Evolutionary conservation across 441 rosid species (phyloP), one percentile per base, ranked within the genome.

Genomic region (Melianthus villosus): DNA sequence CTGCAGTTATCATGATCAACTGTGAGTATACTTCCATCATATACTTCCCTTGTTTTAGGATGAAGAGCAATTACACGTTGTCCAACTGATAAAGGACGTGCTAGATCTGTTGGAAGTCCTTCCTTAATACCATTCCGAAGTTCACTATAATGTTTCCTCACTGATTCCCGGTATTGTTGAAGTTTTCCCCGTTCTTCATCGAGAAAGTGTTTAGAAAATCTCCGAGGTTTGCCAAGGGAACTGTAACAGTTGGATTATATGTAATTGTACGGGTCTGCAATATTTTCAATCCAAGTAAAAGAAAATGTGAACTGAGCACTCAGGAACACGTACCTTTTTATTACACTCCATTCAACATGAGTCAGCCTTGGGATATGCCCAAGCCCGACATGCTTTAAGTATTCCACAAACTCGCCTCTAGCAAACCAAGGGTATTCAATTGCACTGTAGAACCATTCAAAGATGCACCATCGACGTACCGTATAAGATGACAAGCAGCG

Each of bases 391-490:
- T 92, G 99, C 63, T 75, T 71, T 51, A 92, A 63, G 54, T 83
- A 92, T 51, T 83, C 96, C 25, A 64, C 72, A 59, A 92, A 92
- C 78, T 83, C 97, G 63, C 64, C 72, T 55, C 81, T 81, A 25
- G 93, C 82, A 75, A 92, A 92, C 99, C 99, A 92, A 19, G 97
- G 93, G 51, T 79, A 83, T 59, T 92, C 99, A 43, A 86, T 77
- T 33, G 94, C 93, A 63, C 96, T 75, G 48, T 81, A 87, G 64
- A 92, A 92, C 99, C 99, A 92, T 65, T 92, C 97, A 63, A 59
- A 92, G 37, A 52, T 59, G 69, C 94, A 92, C 93, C 97, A 77
- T 68, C 79, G 70, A 31, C 78, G 76, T 6, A 69, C 75, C 47
- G 79, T 38, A 32, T 62, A 53, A 33, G 73, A 64, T 51, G 97